Evolutionary conservation across 2,329 filamentous ascomycete genomes (phyloP), one percentile per base, ranked within the genome.

Genomic region (Pseudofabraea citricarpa): DNA sequence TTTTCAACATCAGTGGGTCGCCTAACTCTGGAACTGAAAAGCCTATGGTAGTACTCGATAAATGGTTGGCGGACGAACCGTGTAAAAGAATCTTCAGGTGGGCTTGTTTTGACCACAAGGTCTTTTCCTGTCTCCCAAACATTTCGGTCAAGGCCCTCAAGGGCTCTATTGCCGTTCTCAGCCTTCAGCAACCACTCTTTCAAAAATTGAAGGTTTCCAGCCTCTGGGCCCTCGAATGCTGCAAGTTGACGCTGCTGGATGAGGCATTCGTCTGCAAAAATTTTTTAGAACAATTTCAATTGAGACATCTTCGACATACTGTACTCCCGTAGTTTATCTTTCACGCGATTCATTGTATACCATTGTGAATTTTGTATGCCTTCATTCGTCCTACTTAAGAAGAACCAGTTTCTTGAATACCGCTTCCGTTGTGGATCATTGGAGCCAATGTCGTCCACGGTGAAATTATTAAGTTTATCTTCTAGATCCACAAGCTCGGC

Each of bases 401-500:
- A 29, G 21, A 37, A 37, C 36, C 40, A 41, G 15, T 44, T 22
- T 8, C 43, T 9, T 3, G 29, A 37, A 22, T 41, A 47, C 9
- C 23, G 23, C 16, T 38, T 44, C 7, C 40, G 19, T 20, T 47
- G 35, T 19, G n/a, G 29, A 20, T 44, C 22, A 4, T 13, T 6
- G 4, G 36, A 36, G 3, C 12, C 16, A 18, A 37, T 36, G 19
- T 46, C 44, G 21, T 35, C 40, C 13, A 29, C 23, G 13, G 26
- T 23, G 23, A 31, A 27, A 15, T 42, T 38, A 13, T 27, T 16
- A 3, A 49, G 23, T 7, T 38, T 18, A 4, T 3, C 22, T 21
- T 49, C 47, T 5, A 49, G 41, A n/a, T 39, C n/a, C 26, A 19
- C 19, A 8, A 49, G 24, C 26, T 46, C 47, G 5, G 44, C 44